Evolutionary conservation across 2,329 filamentous ascomycete genomes (phyloP).

Genomic region (Talaromyces sp.): DNA sequence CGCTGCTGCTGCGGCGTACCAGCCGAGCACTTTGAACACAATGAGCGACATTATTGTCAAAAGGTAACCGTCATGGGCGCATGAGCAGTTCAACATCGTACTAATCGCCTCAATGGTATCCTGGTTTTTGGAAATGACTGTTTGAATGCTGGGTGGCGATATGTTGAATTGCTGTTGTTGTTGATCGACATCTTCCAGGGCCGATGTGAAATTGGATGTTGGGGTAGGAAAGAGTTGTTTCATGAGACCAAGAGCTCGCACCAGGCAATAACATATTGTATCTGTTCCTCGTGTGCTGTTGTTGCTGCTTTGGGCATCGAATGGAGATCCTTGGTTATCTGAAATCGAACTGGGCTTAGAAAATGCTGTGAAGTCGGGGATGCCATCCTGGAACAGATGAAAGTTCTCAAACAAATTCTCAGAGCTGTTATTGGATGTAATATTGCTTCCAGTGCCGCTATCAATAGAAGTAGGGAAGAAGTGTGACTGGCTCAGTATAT

Average conservation of each 20-base stretch:
- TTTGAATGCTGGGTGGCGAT: neutral
- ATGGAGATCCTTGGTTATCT: neutral
- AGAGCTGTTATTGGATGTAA: neutral
- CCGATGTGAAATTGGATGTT: neutral
- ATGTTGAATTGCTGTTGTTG: neutral
- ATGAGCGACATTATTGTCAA: slow-evolving; percentile 35
- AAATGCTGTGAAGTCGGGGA: neutral
- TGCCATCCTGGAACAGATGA: neutral
- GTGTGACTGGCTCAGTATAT: neutral
- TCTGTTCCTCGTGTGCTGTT: neutral
- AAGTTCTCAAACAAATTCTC: neutral
- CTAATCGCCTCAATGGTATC: slow-evolving; percentile 31
- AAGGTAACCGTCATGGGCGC: slow-evolving; percentile 35
- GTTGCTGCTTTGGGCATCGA: neutral
- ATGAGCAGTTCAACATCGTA: slow-evolving; percentile 36
- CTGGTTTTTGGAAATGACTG: slow-evolving; percentile 23
- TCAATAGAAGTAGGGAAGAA: neutral
- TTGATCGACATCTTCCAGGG: neutral
- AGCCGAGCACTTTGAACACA: slow-evolving; percentile 36
- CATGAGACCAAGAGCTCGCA: neutral
- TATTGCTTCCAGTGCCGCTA: neutral
- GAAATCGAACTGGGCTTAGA: neutral
- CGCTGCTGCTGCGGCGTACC: slow-evolving; percentile 31
- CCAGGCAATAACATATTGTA: neutral
- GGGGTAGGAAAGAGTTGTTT: neutral